A percentile compares a stretch with the other conserved stretches of the same genome.
Evolutionary conservation across 129 eudicot genomes (phyloP).

Genomic region (Dittrichia graveolens): DNA sequence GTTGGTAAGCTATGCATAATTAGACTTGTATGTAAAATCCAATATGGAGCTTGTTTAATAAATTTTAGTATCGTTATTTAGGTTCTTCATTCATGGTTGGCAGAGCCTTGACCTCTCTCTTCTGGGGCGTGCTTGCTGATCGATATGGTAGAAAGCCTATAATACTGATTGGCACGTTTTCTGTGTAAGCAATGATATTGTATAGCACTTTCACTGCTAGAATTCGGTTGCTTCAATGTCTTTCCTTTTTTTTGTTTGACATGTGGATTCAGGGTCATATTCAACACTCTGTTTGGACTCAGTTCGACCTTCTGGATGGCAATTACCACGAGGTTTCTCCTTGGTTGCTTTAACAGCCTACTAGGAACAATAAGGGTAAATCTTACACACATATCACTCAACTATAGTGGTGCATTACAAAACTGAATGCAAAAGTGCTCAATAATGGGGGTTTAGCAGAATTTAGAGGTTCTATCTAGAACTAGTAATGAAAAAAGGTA

Average conservation of each 20-base stretch:
- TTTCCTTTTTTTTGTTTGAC: neutral
- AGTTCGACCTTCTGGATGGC: slow-evolving; percentile 36
- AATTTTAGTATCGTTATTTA: slow-evolving; percentile 17
- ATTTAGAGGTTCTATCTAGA: neutral
- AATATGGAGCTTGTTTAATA: neutral
- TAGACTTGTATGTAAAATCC: neutral
- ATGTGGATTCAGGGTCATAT: slow-evolving; percentile 29
- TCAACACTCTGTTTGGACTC: slow-evolving; percentile 37
- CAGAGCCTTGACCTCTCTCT: slow-evolving; percentile 35
- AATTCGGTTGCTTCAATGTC: neutral
- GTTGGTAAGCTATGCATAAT: slow-evolving; percentile 15
- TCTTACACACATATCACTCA: neutral
- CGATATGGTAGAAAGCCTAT: slow-evolving; percentile 38
- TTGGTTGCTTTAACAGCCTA: slow-evolving; percentile 33
- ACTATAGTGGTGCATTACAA: neutral
- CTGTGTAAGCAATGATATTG: slow-evolving; percentile 27
- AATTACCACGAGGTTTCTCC: slow-evolving; percentile 25
- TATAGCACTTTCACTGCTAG: neutral
- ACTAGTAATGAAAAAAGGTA: neutral
- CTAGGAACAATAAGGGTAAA: slow-evolving; percentile 36
- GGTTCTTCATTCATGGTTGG: slow-evolving; percentile 40
- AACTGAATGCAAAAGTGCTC: neutral
- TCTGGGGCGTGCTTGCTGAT: slow-evolving; percentile 38
- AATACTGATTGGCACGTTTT: slow-evolving; percentile 32
- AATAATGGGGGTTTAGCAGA: neutral